Evolutionary conservation across 2,329 filamentous ascomycete genomes (phyloP).

Genomic region (Nothophoma quercina): DNA sequence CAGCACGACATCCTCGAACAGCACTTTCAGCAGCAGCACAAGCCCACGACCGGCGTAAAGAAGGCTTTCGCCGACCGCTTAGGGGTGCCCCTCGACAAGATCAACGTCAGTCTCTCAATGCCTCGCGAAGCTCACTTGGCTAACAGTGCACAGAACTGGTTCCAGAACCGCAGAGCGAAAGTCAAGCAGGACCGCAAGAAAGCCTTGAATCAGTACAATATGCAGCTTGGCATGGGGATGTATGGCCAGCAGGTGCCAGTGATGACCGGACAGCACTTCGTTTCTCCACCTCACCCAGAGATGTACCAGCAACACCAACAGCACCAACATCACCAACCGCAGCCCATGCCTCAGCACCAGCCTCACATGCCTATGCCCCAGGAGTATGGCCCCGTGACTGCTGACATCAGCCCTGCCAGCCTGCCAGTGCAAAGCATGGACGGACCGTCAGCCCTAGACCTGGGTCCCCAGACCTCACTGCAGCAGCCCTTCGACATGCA

Average conservation of each 20-base stretch:
- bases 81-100: slow-evolving; percentile 60
- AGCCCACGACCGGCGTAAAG: slow-evolving; percentile 60
- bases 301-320: slow-evolving; percentile 17
- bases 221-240: slow-evolving; percentile 40
- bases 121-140: slow-evolving; percentile 14
- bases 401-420: slow-evolving; percentile 47
- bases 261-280: slow-evolving; percentile 27
- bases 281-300: slow-evolving; percentile 11
- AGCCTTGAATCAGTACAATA: slow-evolving; percentile 48
- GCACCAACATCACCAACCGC: slow-evolving; percentile 8
- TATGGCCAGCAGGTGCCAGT: slow-evolving; percentile 32
- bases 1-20: slow-evolving; percentile 61
- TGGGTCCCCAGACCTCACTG: slow-evolving; percentile 40
- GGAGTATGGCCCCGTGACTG: slow-evolving; percentile 37
- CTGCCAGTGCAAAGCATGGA: slow-evolving; percentile 44
- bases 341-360: slow-evolving; percentile 26
- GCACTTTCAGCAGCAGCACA: slow-evolving; percentile 58
- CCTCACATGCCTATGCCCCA: slow-evolving; percentile 38
- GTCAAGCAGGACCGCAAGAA: slow-evolving; percentile 63
- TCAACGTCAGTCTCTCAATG: slow-evolving; percentile 56
- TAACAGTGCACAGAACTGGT: slow-evolving; percentile 59
- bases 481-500: slow-evolving; percentile 48
- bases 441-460: slow-evolving; percentile 40
- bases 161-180: slow-evolving; percentile 61
- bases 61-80: slow-evolving; percentile 58